phyloP scores from a whole-genome alignment of 2,329 filamentous ascomycete species.

The Pezicula carpinea region DNA sequence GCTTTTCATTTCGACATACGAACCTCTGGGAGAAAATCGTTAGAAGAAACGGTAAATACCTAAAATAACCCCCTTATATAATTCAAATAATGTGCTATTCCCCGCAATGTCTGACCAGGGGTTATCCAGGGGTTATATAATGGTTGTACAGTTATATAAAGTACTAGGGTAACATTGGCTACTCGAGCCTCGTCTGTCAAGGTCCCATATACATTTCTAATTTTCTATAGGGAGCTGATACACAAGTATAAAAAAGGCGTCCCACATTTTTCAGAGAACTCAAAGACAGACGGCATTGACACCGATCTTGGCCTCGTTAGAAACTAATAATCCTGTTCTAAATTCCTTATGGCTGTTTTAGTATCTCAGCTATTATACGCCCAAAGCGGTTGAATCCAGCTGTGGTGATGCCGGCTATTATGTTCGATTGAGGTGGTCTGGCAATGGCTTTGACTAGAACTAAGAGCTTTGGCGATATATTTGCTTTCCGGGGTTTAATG shows the following conservation, averaged over 20 bases:
- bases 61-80: no score
- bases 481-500: conserved; percentile 20
- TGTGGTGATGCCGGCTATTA: conserved; percentile 24
- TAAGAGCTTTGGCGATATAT: conserved; percentile 18
- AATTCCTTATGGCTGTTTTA: conserved; percentile 65
- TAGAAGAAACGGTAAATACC: no score
- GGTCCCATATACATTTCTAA: neutral
- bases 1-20: no score
- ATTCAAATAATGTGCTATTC: no score
- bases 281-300: conserved; percentile 43
- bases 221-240: no score
- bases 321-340: conserved; percentile 69
- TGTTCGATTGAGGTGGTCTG: conserved; percentile 23
- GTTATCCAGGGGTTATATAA: no score
- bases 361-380: conserved; percentile 29
- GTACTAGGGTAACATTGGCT: no score
- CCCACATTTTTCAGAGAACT: conserved; percentile 45
- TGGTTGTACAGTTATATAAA: no score
- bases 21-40: no score
- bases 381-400: conserved; percentile 24
- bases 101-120: no score
- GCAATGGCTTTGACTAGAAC: conserved; percentile 20
- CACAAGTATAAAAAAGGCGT: no score
- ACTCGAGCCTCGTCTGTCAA: no score
- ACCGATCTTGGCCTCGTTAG: conserved; percentile 48